Conservation (phyloP, 2,329 filamentous ascomycete species). For the Colletotrichum ledebouriae region DNA sequence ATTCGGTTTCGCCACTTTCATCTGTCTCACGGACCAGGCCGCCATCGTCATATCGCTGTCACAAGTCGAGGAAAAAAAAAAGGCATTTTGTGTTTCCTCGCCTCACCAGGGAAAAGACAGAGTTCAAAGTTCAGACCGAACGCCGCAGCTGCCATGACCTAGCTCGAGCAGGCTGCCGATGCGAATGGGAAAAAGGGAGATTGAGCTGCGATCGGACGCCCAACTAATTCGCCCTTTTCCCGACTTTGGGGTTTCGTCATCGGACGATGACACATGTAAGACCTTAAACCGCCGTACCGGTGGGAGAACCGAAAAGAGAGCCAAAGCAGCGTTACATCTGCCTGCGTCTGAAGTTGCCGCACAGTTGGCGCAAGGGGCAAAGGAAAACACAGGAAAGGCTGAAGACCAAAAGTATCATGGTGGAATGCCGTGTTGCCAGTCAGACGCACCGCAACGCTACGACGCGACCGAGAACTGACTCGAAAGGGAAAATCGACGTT, state of each 20-base stretch:
- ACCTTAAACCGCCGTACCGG: conserved; percentile 14
- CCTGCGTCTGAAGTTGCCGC: conserved; percentile 24
- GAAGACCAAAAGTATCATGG: conserved; percentile 9
- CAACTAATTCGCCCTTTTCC: background rate
- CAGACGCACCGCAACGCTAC: conserved; percentile 32
- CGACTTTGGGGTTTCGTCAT: conserved; percentile 30
- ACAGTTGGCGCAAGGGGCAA: conserved; percentile 18
- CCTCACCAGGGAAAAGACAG: conserved; percentile 7
- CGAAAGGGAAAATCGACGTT: conserved; percentile 24
- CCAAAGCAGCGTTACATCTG: conserved; percentile 19
- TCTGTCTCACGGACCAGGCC: conserved; percentile 27
- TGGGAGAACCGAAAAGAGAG: conserved; percentile 1
- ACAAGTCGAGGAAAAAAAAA: background rate
- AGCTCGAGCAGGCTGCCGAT: conserved; percentile 28
- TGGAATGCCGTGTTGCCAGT: conserved; percentile 11
- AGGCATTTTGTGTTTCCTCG: conserved; percentile 19
- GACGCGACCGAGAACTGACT: conserved; percentile 26
- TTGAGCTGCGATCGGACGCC: conserved; percentile 33
- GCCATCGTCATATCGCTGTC: conserved; percentile 27
- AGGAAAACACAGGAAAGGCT: conserved; percentile 2
- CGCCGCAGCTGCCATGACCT: conserved; percentile 27
- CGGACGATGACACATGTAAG: conserved; percentile 32
- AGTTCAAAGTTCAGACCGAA: conserved; percentile 37
- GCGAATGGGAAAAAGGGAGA: conserved; percentile 18
- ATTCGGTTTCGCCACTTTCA: conserved; percentile 25